phyloP scores from a whole-genome alignment of 2,329 filamentous ascomycete genomes.

The Alternaria brassicae region DNA sequence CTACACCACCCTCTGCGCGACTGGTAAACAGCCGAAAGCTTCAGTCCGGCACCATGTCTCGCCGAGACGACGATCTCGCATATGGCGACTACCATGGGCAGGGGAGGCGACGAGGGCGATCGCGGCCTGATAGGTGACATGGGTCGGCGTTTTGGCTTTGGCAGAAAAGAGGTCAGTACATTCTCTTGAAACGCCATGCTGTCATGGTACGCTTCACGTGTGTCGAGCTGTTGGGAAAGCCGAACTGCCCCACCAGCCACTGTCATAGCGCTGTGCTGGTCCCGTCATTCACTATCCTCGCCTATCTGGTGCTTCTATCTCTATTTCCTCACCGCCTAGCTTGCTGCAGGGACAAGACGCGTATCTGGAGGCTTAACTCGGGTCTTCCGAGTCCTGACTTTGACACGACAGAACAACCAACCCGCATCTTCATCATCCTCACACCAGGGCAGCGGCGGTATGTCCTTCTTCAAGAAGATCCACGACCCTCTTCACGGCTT shows the following conservation, averaged over 20 bases:
- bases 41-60: conserved; percentile 39
- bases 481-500: conserved; percentile 60
- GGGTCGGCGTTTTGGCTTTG: conserved; percentile 54
- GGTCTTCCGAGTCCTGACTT: conserved; percentile 1
- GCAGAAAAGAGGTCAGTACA: conserved; percentile 42
- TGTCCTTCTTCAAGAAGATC: conserved; percentile 62
- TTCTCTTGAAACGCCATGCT: conserved; percentile 23
- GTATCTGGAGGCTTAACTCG: background rate
- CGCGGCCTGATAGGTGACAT: conserved; percentile 62
- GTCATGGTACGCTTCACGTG: conserved; percentile 23
- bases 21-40: conserved; percentile 14
- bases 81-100: conserved; percentile 61
- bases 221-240: conserved; percentile 18
- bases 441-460: conserved; percentile 38
- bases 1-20: background rate
- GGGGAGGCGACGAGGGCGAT: conserved; percentile 51
- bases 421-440: conserved; percentile 37
- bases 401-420: conserved; percentile 26
- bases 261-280: conserved; percentile 21
- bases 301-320: conserved; percentile 1
- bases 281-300: conserved; percentile 12
- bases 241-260: conserved; percentile 18
- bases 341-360: conserved; percentile 1
- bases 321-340: conserved; percentile 8
- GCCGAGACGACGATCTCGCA: conserved; percentile 60